These are phyloP conservation scores for Botrytis cinerea DNA, from an alignment of 2,329 filamentous ascomycete genomes.

Conservation along the genomic window DNA sequence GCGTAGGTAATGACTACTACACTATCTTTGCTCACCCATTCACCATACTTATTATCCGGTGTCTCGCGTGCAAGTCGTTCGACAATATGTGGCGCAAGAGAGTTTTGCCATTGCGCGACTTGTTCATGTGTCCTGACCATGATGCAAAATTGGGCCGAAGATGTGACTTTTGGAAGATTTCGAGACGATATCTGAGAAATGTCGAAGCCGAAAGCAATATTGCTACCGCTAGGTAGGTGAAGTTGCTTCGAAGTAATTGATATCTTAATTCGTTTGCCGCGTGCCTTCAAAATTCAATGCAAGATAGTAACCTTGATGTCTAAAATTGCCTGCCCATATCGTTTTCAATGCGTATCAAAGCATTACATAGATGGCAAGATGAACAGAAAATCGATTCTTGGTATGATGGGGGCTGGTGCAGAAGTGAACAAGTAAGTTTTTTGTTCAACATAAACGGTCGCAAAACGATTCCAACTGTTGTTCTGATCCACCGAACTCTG, in stretches of 20 bases:
- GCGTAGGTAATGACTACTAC: background rate
- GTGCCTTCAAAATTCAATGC: background rate
- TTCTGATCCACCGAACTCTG: background rate
- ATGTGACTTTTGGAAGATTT: fast-evolving
- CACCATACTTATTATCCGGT: background rate
- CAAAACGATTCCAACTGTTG: background rate
- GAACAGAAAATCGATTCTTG: background rate
- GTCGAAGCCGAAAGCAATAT: background rate
- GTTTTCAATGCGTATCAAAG: background rate
- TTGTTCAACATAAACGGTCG: background rate
- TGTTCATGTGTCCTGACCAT: background rate
- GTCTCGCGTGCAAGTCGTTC: background rate
- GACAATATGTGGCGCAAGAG: background rate
- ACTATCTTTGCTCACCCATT: background rate
- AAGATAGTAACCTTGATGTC: background rate
- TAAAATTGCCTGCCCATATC: background rate
- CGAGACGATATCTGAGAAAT: no score
- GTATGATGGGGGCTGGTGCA: background rate
- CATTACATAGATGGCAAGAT: background rate
- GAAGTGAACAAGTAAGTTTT: background rate
- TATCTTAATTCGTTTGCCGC: background rate
- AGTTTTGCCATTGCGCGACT: background rate
- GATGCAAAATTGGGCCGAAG: background rate
- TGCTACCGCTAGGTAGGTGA: background rate
- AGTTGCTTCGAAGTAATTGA: no score